phyloP scores from a whole-genome alignment of 805 yeast genomes.

The Barnettozyma wickerhamii region DNA sequence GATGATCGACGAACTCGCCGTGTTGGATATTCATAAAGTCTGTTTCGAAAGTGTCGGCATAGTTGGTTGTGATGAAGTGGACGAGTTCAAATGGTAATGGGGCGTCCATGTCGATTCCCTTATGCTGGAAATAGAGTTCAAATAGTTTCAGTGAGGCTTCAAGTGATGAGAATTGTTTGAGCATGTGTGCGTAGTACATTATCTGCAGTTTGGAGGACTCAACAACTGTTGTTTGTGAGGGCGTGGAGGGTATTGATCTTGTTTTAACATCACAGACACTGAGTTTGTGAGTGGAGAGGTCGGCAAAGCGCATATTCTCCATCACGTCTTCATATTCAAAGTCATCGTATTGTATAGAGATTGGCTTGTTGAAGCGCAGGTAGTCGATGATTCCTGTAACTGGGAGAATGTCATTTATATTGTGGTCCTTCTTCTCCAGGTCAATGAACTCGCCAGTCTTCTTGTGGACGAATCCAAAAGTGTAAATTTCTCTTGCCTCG shows the following conservation, averaged over 20 bases:
- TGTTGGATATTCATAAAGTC: conserved; percentile 30
- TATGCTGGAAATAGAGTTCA: conserved; percentile 39
- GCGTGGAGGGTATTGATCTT: conserved; percentile 39
- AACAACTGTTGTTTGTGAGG: conserved; percentile 46
- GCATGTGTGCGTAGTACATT: conserved; percentile 49
- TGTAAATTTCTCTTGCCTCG: conserved; percentile 57
- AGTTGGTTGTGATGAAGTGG: conserved; percentile 31
- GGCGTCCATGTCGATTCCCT: conserved; percentile 44
- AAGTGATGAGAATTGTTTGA: conserved; percentile 32
- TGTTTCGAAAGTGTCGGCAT: conserved; percentile 37
- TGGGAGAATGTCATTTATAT: conserved; percentile 27
- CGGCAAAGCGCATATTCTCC: not conserved
- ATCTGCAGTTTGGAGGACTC: conserved; percentile 54
- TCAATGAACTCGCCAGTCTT: conserved; percentile 15
- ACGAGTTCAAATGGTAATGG: conserved; percentile 42
- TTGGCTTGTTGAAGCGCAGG: conserved; percentile 6
- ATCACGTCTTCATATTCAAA: conserved; percentile 13
- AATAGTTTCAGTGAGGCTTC: conserved; percentile 31
- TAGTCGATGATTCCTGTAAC: conserved; percentile 66
- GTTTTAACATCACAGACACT: conserved; percentile 60
- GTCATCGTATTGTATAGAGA: conserved; percentile 2
- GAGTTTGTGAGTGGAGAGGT: conserved; percentile 20
- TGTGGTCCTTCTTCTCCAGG: conserved; percentile 10
- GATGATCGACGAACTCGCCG: conserved; percentile 36
- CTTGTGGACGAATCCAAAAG: conserved; percentile 30